Evolutionary conservation across 192 early-diverging fungal genomes (phyloP).

Genomic region (Oehlia diaphana): DNA sequence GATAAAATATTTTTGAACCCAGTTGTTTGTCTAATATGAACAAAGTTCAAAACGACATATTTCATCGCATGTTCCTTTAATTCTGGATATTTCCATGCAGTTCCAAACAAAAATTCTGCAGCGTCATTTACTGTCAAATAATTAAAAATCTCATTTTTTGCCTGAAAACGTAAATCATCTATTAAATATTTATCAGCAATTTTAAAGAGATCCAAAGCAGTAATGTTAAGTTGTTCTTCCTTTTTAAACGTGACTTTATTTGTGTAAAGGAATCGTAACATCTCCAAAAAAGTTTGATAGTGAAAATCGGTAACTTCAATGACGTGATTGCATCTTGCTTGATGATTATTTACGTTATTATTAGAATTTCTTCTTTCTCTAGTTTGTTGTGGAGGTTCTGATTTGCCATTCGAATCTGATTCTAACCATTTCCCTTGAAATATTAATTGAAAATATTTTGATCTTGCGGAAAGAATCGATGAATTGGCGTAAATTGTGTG

Average conservation of each 20-base stretch:
- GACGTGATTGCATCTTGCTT: neutral
- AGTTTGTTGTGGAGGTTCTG: neutral
- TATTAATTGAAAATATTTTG: conserved; percentile 22
- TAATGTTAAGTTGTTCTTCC: neutral
- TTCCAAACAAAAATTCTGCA: conserved; percentile 24
- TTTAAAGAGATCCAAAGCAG: conserved; percentile 16
- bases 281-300: conserved; percentile 27
- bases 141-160: conserved; percentile 19
- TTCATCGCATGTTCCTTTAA: conserved; percentile 26
- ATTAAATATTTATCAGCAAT: conserved; percentile 30
- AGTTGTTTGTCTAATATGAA: conserved; percentile 3
- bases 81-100: conserved; percentile 27
- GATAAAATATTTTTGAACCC: conserved; percentile 23
- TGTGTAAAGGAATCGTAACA: conserved; percentile 30
- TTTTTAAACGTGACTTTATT: conserved; percentile 15
- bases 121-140: conserved; percentile 19
- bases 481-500: conserved; percentile 23
- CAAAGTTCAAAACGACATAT: conserved; percentile 13
- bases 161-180: conserved; percentile 14
- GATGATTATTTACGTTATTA: neutral
- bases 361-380: neutral
- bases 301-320: conserved; percentile 30
- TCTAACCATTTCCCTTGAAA: conserved; percentile 21
- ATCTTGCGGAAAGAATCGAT: conserved; percentile 11
- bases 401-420: neutral